Conservation (phyloP, 1,284 basidiomycete genomes). For the Puccinia triticina region DNA sequence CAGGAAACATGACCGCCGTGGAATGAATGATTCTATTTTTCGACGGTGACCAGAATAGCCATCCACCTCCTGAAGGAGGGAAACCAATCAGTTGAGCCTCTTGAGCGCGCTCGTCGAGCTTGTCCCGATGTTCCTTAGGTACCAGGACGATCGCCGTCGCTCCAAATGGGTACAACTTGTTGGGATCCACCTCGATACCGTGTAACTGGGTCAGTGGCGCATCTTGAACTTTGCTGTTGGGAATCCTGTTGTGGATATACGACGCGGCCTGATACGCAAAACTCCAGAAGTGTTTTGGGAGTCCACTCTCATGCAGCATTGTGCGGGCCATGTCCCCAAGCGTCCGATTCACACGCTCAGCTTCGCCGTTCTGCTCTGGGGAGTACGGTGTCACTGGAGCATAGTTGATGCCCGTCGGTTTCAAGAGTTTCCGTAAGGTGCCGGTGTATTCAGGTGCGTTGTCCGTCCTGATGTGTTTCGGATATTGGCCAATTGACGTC, state of each 20-base stretch:
- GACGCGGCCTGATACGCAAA: background rate
- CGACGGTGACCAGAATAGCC: background rate
- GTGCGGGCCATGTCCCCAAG: constrained; percentile 17
- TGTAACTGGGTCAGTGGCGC: no score
- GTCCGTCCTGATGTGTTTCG: background rate
- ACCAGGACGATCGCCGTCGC: no score
- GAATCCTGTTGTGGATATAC: constrained; percentile 22
- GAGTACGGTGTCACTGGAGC: background rate
- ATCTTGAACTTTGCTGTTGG: background rate
- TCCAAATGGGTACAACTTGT: no score
- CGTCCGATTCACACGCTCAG: constrained; percentile 1
- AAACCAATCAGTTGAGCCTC: no score
- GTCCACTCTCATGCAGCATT: background rate
- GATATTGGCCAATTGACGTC: background rate
- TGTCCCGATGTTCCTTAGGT: background rate
- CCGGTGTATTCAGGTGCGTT: constrained; percentile 1
- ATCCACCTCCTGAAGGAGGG: no score
- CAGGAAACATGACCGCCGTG: no score
- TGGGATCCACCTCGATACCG: no score
- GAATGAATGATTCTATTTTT: no score
- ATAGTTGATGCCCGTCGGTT: background rate
- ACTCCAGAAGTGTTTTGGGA: background rate
- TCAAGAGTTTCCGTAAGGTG: background rate
- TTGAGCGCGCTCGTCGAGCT: background rate
- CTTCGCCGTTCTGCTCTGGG: background rate